phyloP scores from a whole-genome alignment of 179 eudicot genomes.

The Silene noctiflora region DNA sequence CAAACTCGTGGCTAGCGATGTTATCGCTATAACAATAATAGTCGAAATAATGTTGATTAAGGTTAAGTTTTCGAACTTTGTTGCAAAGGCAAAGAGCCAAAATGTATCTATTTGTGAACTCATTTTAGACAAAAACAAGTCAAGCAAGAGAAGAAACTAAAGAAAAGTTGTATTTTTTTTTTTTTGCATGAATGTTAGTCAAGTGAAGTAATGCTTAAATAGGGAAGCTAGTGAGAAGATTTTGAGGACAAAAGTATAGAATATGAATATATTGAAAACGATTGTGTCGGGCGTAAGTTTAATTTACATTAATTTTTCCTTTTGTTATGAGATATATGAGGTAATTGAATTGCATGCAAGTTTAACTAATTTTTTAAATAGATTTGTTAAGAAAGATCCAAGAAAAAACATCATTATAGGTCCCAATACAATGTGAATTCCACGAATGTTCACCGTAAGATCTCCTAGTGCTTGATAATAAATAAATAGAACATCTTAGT shows the following conservation, averaged over 20 bases:
- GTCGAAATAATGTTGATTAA: constrained; percentile 25
- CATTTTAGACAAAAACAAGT: constrained; percentile 26
- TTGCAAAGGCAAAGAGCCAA: constrained; percentile 56
- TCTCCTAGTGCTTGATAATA: background rate
- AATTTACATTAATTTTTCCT: background rate
- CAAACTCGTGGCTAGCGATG: constrained; percentile 42
- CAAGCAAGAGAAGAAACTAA: background rate
- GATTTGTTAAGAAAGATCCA: constrained; percentile 12
- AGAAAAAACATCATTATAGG: background rate
- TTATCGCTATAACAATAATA: constrained; percentile 15
- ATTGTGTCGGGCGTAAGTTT: constrained; percentile 15
- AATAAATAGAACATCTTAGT: too few relatives aligned
- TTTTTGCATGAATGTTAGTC: constrained; percentile 15
- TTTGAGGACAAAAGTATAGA: constrained; percentile 20
- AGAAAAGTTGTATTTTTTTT: background rate
- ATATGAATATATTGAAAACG: constrained; percentile 30
- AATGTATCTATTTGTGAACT: constrained; percentile 43
- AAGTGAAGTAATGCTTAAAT: constrained; percentile 25
- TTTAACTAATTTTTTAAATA: background rate
- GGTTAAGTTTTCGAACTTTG: constrained; percentile 53
- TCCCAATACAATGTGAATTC: background rate
- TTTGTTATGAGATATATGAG: background rate
- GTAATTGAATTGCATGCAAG: constrained; percentile 2
- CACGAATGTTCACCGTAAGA: background rate
- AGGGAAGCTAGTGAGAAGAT: constrained; percentile 14